Evolutionary conservation across 2,329 filamentous ascomycete species (phyloP), one percentile per base, ranked within the genome.

Genomic region (Diplodia sapinea): DNA sequence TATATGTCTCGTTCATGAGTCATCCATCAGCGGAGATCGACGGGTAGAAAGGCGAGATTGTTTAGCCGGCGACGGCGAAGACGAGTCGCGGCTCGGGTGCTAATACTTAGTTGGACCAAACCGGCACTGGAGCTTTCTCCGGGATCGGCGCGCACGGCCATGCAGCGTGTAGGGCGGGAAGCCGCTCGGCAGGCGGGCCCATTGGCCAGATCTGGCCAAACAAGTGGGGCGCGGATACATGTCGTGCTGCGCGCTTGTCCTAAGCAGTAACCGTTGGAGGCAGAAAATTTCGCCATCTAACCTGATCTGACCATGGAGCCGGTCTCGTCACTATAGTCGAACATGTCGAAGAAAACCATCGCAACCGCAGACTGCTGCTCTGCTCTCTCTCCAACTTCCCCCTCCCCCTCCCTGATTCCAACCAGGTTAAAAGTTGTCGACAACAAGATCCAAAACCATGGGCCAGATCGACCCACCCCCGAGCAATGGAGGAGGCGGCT

Each of bases 241-340:
- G 56, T 20, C 56, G 56, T 61, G 56, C 56, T 61, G 20, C 13
- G n/a, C 20, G 23, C 56, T 61, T 29, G 13, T 15, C 56, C 56
- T 13, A 23, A 31, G 4, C 56, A 61, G 56, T 31, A 61, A 49
- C 15, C 15, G 56, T 40, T n/a, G 17, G 4, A 4, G 20, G 23
- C n/a, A 13, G 15, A 47, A 47, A 47, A 47, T 15, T 47, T 47
- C 13, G 4, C 13, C 17, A 9, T 47, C 43, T 47, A 47, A 47
- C 43, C n/a, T 47, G 23, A 47, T 12, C 17, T 11, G 56, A 61
- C 23, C 15, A 31, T 23, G 13, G 38, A 31, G 38, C 38, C 38
- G 56, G 6, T 29, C 20, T 61, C 56, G 56, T 40, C 56, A 61
- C 29, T 47, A 47, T 20, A 47, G 40, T 17, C 12, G 5, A 40